These are phyloP conservation scores for Aspergillus ochraceus DNA, from an alignment of 2,329 filamentous ascomycete genomes.

Conservation along the genomic window DNA sequence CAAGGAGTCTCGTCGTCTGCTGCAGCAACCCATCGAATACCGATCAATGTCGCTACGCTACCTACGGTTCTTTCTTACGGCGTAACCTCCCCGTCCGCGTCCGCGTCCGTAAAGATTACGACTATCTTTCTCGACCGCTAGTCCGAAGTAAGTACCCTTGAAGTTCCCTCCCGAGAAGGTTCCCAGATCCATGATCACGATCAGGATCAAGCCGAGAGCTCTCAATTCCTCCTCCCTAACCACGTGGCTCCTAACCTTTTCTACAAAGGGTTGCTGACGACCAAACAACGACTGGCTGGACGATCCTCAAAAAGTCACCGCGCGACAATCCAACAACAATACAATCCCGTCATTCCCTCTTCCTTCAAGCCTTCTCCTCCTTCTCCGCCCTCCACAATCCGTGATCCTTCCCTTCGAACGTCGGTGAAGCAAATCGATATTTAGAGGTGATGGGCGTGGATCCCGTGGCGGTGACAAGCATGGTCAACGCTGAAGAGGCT, in stretches of 20 bases:
- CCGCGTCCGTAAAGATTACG: too few relatives aligned
- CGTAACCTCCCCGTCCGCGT: too few relatives aligned
- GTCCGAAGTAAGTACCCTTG: neutral
- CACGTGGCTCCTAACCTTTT: neutral
- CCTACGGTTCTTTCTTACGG: too few relatives aligned
- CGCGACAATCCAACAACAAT: neutral
- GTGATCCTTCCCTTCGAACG: neutral
- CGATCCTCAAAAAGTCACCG: neutral
- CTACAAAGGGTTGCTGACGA: neutral
- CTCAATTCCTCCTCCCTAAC: neutral
- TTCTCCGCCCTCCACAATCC: neutral
- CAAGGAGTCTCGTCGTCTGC: too few relatives aligned
- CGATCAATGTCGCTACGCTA: too few relatives aligned
- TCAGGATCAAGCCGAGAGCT: neutral
- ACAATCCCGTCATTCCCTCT: neutral
- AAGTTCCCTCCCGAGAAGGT: neutral
- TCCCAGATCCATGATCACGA: neutral
- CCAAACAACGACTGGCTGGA: neutral
- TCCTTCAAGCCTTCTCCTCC: neutral
- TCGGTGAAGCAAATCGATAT: neutral
- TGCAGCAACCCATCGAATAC: too few relatives aligned
- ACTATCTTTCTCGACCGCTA: too few relatives aligned
- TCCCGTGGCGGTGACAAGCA: neutral
- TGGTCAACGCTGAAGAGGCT: neutral
- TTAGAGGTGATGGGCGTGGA: neutral